phyloP scores from a whole-genome alignment of 371 early-diverging fungal species.

The Rhizopus stolonifer region DNA sequence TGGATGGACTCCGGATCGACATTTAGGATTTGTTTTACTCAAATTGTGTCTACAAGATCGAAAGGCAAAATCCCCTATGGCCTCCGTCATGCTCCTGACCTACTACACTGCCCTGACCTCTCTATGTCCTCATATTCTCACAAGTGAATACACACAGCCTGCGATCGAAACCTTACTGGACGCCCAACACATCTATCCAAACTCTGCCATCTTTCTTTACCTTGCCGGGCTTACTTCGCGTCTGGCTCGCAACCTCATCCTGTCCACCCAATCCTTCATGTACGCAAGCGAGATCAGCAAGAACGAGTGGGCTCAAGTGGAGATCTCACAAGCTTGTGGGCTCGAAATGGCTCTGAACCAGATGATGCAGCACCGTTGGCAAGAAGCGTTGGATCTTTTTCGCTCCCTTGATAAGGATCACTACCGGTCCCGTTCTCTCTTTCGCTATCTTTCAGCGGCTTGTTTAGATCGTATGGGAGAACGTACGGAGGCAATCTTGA shows the following conservation, averaged over 20 bases:
- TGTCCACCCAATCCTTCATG: constrained; percentile 42
- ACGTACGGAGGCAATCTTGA: constrained; percentile 36
- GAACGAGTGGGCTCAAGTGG: constrained; percentile 44
- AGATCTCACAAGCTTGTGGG: constrained; percentile 36
- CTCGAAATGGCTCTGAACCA: constrained; percentile 57
- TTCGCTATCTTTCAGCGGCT: constrained; percentile 51
- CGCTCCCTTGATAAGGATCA: constrained; percentile 22
- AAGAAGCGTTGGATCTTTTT: constrained; percentile 39
- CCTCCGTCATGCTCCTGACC: constrained; percentile 51
- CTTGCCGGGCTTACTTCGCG: constrained; percentile 56
- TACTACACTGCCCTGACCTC: constrained; percentile 37
- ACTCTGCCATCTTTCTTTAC: constrained; percentile 57
- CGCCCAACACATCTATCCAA: constrained; percentile 48
- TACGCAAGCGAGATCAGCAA: constrained; percentile 41
- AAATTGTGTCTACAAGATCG: constrained; percentile 50
- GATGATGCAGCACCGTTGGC: constrained; percentile 53
- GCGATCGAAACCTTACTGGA: constrained; percentile 56
- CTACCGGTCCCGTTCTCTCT: constrained; percentile 52
- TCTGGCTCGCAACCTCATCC: constrained; percentile 28
- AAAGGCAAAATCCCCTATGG: constrained; percentile 55
- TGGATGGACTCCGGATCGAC: constrained; percentile 59
- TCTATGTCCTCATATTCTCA: constrained; percentile 39
- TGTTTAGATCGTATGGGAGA: constrained; percentile 47
- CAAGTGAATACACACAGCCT: constrained; percentile 33
- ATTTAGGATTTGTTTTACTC: constrained; percentile 55